Conservation (phyloP, 805 yeast species). For the Cyberlindnera sargentensis region DNA sequence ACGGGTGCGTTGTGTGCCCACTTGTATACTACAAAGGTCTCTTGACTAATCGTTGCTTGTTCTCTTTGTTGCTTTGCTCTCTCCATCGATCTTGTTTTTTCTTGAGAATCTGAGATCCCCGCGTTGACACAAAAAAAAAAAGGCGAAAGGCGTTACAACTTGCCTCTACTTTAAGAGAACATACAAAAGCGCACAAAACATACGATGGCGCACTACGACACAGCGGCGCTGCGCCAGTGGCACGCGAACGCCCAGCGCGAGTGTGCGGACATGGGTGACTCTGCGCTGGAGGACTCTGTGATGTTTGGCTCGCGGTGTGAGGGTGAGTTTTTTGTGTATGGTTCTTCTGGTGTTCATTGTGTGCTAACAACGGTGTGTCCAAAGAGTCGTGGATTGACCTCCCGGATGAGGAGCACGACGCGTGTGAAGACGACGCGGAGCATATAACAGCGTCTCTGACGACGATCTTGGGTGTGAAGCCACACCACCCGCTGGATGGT, state of each 20-base stretch:
- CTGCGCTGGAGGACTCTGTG: conserved; percentile 1
- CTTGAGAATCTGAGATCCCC: too few species aligned
- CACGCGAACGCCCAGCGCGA: neutral
- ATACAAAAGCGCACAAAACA: neutral
- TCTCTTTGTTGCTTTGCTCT: too few species aligned
- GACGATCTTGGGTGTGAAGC: neutral
- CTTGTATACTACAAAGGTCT: too few species aligned
- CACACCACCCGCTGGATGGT: neutral
- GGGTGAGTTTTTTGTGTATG: neutral
- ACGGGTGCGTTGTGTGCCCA: too few species aligned
- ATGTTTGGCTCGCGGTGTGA: neutral
- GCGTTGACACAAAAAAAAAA: too few species aligned
- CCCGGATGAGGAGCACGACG: neutral
- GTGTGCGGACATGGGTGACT: neutral
- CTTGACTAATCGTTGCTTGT: too few species aligned
- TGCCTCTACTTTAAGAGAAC: neutral
- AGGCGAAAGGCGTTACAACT: too few species aligned
- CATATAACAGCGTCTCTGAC: neutral
- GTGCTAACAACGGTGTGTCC: neutral
- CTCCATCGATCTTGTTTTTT: too few species aligned
- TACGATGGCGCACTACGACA: neutral
- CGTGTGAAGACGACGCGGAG: neutral
- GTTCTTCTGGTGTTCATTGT: neutral
- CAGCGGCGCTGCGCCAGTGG: neutral
- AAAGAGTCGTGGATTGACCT: conserved; percentile 1